Evolutionary conservation across 2,329 filamentous ascomycete genomes (phyloP).

Genomic region (Dactylonectria macrodidyma): DNA sequence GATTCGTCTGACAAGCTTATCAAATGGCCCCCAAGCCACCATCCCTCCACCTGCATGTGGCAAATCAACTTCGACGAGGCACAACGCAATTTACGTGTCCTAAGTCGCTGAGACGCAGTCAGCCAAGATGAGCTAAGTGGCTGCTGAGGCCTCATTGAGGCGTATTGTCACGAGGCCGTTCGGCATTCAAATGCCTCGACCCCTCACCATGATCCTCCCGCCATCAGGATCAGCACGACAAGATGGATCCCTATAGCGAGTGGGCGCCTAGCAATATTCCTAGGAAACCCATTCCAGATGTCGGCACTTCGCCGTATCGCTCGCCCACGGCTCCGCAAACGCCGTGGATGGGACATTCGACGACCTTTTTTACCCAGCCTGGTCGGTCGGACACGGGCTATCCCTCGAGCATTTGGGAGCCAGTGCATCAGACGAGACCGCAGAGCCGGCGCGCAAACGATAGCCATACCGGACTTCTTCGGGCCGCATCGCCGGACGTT

Average conservation of each 20-base stretch:
- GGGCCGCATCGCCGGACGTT: neutral
- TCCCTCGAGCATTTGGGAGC: constrained; percentile 4
- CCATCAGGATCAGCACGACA: neutral
- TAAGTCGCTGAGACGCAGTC: neutral
- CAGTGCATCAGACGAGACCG: constrained; percentile 1
- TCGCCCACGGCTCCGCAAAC: constrained; percentile 3
- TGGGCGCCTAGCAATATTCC: neutral
- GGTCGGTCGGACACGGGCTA: neutral
- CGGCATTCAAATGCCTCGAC: neutral
- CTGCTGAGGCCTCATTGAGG: neutral
- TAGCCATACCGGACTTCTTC: neutral
- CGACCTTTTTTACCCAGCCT: neutral
- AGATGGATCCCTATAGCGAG: neutral
- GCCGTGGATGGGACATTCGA: constrained; percentile 4
- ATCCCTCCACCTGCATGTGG: neutral
- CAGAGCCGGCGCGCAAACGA: neutral
- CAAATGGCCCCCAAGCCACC: neutral
- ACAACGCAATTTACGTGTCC: neutral
- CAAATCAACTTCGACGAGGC: neutral
- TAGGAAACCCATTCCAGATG: neutral
- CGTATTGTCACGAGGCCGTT: neutral
- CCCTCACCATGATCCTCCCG: neutral
- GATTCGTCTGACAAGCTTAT: neutral
- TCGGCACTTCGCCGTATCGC: neutral
- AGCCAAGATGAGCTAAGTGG: neutral